Conservation (phyloP, 441 rosid species). For the Gossypium davidsonii region DNA sequence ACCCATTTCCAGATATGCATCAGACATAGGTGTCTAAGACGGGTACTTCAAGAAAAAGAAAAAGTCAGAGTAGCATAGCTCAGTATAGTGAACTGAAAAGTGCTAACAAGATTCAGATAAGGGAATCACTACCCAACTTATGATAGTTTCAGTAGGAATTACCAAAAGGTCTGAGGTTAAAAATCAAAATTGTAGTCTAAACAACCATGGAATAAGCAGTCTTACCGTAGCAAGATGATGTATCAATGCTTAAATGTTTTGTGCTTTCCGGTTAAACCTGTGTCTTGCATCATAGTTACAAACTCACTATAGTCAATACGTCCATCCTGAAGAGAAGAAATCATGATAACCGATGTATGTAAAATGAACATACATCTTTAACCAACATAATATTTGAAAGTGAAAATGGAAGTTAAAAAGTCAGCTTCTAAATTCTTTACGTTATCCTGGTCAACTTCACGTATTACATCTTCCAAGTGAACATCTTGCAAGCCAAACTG, state of each 20-base stretch:
- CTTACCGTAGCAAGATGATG: not conserved
- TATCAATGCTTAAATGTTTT: slow-evolving; percentile 8
- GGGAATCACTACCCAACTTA: not conserved
- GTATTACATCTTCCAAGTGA: slow-evolving; percentile 59
- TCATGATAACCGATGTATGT: not conserved
- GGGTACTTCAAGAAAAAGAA: not conserved
- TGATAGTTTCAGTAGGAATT: not conserved
- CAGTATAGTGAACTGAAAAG: not conserved
- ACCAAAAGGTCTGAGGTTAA: not conserved
- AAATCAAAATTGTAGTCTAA: not conserved
- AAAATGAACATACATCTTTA: not conserved
- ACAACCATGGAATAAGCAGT: not conserved
- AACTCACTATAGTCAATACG: slow-evolving; percentile 88
- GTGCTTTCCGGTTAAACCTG: slow-evolving; percentile 35
- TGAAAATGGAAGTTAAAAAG: not conserved
- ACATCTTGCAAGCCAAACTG: slow-evolving; percentile 65
- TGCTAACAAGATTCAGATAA: not conserved
- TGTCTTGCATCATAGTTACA: slow-evolving; percentile 90
- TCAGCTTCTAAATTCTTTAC: slow-evolving; percentile 28
- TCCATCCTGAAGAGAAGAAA: slow-evolving; percentile 56
- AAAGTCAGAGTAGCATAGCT: not conserved
- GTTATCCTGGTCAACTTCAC: slow-evolving; percentile 81
- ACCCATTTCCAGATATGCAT: not conserved
- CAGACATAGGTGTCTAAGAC: not conserved
- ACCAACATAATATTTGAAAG: slow-evolving; percentile 5